Evolutionary conservation across 345 rosid species (phyloP).

Genomic region (Ceriops decandra): DNA sequence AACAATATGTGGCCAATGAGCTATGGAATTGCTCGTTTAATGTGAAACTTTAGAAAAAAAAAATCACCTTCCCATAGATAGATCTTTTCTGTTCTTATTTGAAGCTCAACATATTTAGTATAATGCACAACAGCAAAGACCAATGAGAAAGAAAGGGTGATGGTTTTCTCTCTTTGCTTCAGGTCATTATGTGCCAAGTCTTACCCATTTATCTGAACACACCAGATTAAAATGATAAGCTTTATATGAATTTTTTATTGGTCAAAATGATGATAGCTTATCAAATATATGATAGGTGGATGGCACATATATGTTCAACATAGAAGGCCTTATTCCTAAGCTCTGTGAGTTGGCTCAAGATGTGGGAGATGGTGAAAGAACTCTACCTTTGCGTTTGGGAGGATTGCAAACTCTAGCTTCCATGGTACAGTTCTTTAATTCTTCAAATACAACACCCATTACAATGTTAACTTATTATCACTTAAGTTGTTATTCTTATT

Average conservation of each 20-base stretch:
- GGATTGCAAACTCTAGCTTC: constrained; percentile 77
- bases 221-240: neutral
- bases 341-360: constrained; percentile 88
- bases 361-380: constrained; percentile 65
- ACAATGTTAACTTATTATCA: neutral
- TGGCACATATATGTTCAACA: constrained; percentile 74
- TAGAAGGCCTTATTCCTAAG: constrained; percentile 88
- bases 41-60: neutral
- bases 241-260: constrained; percentile 1
- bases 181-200: neutral
- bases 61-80: neutral
- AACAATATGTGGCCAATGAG: constrained; percentile 1
- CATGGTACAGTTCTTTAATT: constrained; percentile 47
- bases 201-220: neutral
- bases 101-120: neutral
- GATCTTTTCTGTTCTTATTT: neutral
- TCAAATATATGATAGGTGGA: constrained; percentile 47
- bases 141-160: neutral
- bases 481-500: neutral
- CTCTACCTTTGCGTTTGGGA: constrained; percentile 56
- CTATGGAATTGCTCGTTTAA: neutral
- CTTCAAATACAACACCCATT: neutral
- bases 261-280: constrained; percentile 20
- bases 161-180: neutral
- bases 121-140: neutral